Base-by-base conservation (phyloP, 1,284 basidiomycete species). In the Leccinum fuscescens region DNA sequence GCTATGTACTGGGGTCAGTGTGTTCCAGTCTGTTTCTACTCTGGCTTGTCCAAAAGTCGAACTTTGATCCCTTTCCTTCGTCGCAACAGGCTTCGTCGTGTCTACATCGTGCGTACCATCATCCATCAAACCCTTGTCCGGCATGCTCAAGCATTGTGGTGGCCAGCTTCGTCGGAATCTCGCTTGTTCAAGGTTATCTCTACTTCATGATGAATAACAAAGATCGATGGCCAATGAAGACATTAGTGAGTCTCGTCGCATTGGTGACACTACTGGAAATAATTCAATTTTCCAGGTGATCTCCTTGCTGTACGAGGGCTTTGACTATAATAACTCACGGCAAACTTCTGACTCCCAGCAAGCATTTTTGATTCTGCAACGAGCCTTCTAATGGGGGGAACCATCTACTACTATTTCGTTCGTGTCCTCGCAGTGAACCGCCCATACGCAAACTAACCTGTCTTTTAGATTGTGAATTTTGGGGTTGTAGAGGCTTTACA, bases 1-100 rank as follows among this genome's bases (percentile, higher is more conserved):
- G 66, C 66, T 8, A 60, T 67, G 65, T 66, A 66, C 31, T 66
- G 66, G 66, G 65, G 65, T 66, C 9, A 56, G 66, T 62, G 27
- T 49, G 35, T 29, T 37, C 46, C 46, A 49, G 22, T 49, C 46
- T 24, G 22, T 27, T n/a, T 50, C 4, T 11, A 27, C 24, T 50
- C 24, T 17, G 12, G 48, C 20, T 14, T n/a, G 33, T 4, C 33
- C 22, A 20, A 27, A 33, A 42, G 11, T 51, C 56, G n/a, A 58
- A 20, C 42, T 39, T 9, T 14, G 14, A 48, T 35, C 27, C 35
- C 22, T 29, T 24, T 11, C 3, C 20, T 42, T 24, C 33, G 12
- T 39, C 37, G 22, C 50, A 14, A n/a, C 53, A 66, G 65, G 65
- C 17, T 66, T 66, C 39, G 64, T 67, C 48, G 46, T 67, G 9